Evolutionary conservation across 2,329 filamentous ascomycete species (phyloP), one percentile per base, ranked within the genome.

Genomic region (Fusarium haematococcum): DNA sequence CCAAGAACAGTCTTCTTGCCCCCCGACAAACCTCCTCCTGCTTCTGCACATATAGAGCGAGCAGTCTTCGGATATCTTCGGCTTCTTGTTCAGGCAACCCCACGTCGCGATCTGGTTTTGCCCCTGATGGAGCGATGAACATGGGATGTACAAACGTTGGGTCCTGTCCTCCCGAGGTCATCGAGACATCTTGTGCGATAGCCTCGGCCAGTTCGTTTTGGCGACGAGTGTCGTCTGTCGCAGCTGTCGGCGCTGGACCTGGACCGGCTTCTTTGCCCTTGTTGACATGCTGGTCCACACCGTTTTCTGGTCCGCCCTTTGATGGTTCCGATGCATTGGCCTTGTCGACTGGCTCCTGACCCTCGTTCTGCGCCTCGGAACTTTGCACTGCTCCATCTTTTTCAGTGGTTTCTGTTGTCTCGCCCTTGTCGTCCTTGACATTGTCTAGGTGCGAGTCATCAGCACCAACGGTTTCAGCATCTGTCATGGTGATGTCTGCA

Each of bases 1-100:
- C 93, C 60, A 91, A 87, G 71, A 94, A 91, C 58, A 97, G 85
- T 69, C 88, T 89, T 65, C 90, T 88, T 1, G 92, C 89, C 9
- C 93, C 91, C 6, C 94, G 91, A 65, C 93, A 92, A 3, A 96
- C 91, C 80, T 97, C 94, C 78, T 97, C 94, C 79, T 97, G 94
- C 81, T 96, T 96, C 78, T 96, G 94, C 30, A 96, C 91, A 80
- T 94, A 96, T 13, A 94, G 85, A 74, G 94, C 89, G 58, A 97
- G 86, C 20, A 95, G 83, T 67, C 92, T 89, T 68, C 94, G 91
- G 50, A 94, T 91, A 69, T 97, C 93, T 74, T 95, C 93, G 1
- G 94, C 94, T 83, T 97, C 94, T 30, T 86, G 83, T 20, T 91
- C 87, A 1, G 94, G 93, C 4, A 97, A 88, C 2, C 92, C 92